Evolutionary conservation across 1,139 yeast genomes (phyloP).

Genomic region (Suhomyces terraborum): DNA sequence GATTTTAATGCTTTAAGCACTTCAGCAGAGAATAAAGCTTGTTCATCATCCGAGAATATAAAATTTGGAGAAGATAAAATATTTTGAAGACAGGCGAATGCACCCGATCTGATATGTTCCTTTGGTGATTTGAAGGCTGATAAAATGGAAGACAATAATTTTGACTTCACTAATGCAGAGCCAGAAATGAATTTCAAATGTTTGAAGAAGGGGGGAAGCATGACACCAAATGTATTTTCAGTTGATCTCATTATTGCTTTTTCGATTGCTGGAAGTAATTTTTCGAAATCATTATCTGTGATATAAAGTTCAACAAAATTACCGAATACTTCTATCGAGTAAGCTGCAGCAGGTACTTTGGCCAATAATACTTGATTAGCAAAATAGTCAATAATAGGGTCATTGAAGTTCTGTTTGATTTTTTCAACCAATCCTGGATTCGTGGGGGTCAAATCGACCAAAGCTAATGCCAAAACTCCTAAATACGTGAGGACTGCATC

Average conservation of each 20-base stretch:
- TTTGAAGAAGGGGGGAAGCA: conserved; percentile 52
- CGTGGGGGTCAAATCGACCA: conserved; percentile 40
- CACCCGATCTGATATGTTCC: conserved; percentile 57
- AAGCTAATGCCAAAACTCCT: conserved; percentile 44
- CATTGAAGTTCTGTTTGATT: conserved; percentile 19
- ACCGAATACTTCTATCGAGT: conserved; percentile 33
- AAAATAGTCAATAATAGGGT: conserved; percentile 25
- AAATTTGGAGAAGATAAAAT: background rate
- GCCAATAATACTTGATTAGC: conserved; percentile 46
- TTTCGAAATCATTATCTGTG: conserved; percentile 34
- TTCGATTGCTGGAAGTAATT: conserved; percentile 64
- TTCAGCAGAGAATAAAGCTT: conserved; percentile 45
- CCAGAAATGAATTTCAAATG: conserved; percentile 28
- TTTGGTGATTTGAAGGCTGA: conserved; percentile 74
- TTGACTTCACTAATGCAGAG: conserved; percentile 39
- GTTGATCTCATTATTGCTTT: conserved; percentile 82
- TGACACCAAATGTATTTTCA: conserved; percentile 60
- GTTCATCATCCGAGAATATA: conserved; percentile 3
- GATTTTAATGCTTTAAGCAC: conserved; percentile 59
- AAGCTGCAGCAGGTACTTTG: conserved; percentile 38
- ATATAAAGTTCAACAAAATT: conserved; percentile 47
- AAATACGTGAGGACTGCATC: conserved; percentile 25
- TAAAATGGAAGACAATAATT: conserved; percentile 60
- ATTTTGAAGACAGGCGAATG: conserved; percentile 43
- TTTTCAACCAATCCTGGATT: conserved; percentile 40